A percentile compares a stretch with the other conserved stretches of the same genome.
Evolutionary conservation across 352 stramenopile species (phyloP).

Genomic region (Aphanomyces astaci): DNA sequence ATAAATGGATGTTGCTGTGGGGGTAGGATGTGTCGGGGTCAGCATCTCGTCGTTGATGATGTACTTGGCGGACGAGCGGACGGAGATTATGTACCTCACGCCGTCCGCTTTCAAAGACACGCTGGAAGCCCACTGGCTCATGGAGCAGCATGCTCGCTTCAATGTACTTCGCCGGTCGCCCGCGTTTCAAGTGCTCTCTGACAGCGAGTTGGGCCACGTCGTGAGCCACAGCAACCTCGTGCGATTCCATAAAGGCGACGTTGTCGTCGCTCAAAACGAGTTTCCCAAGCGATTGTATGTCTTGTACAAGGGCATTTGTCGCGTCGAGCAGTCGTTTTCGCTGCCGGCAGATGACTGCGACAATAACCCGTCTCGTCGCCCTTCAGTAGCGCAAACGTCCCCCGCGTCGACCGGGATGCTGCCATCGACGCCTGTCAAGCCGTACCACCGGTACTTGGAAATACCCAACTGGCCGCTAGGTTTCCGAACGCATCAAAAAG

Average conservation of each 20-base stretch:
- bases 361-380: background rate
- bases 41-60: slow-evolving; percentile 18
- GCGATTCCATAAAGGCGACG: slow-evolving; percentile 18
- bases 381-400: too few species aligned
- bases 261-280: slow-evolving; percentile 4
- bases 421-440: background rate
- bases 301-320: slow-evolving; percentile 22
- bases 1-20: too few species aligned
- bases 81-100: slow-evolving; percentile 17
- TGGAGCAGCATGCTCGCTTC: slow-evolving; percentile 19
- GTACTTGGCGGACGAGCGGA: slow-evolving; percentile 21
- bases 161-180: slow-evolving; percentile 1
- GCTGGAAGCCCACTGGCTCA: slow-evolving; percentile 17
- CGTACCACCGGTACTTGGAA: background rate
- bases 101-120: slow-evolving; percentile 9
- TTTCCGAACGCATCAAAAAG: background rate
- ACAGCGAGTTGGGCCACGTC: slow-evolving; percentile 19
- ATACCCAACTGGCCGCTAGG: background rate
- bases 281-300: slow-evolving; percentile 12
- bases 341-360: background rate
- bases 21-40: slow-evolving; percentile 15
- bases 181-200: slow-evolving; percentile 12
- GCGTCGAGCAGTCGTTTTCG: slow-evolving; percentile 13
- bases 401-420: too few species aligned
- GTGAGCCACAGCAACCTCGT: slow-evolving; percentile 19